Conservation (phyloP, 441 rosid species). For the Melastoma candidum region DNA sequence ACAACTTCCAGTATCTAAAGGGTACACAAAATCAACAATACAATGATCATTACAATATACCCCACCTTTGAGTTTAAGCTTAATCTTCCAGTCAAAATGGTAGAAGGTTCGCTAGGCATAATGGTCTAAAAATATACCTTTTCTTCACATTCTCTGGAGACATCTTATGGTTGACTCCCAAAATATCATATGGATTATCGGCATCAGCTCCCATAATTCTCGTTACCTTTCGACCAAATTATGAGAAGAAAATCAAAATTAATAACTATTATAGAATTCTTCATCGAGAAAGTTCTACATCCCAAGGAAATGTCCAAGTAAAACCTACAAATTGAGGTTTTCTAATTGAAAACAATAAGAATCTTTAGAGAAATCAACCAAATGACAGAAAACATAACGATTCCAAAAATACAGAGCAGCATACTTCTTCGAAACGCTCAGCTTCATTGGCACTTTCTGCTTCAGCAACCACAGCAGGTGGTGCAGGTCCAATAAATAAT, state of each 20-base stretch:
- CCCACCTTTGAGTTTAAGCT: no score
- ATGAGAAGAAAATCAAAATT: neutral
- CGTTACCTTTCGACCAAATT: constrained; percentile 45
- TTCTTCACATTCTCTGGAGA: constrained; percentile 74
- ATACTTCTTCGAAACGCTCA: constrained; percentile 92
- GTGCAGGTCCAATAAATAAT: constrained; percentile 79
- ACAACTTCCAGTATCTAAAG: constrained; percentile 86
- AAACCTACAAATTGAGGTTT: no score
- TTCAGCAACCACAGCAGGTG: constrained; percentile 88
- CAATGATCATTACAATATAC: neutral
- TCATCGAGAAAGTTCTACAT: no score
- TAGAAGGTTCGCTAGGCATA: no score
- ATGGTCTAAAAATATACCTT: constrained; percentile 33
- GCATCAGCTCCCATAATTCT: constrained; percentile 71
- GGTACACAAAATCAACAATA: neutral
- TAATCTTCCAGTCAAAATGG: no score
- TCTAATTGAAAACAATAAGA: no score
- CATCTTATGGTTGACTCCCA: constrained; percentile 72
- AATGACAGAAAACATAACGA: constrained; percentile 1
- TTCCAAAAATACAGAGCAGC: constrained; percentile 10
- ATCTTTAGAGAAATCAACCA: neutral
- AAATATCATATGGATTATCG: constrained; percentile 63
- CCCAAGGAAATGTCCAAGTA: no score
- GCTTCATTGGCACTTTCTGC: constrained; percentile 88
- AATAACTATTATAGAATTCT: neutral